Conservation (phyloP, 2,329 filamentous ascomycete genomes). For the Thelonectria discophora region DNA sequence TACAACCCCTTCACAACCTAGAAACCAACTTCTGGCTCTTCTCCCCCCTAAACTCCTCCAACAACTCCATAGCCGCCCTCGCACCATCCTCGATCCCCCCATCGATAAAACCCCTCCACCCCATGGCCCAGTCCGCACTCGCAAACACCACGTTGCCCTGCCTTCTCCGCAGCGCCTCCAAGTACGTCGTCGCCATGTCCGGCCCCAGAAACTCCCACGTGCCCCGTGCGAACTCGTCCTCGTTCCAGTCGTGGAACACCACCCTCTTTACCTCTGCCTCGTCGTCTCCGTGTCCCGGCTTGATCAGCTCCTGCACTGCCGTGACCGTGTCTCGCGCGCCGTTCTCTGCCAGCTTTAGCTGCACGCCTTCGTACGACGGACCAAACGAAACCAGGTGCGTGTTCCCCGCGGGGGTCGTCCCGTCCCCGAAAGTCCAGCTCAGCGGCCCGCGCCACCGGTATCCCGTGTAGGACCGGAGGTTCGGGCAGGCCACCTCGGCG, state of each 20-base stretch:
- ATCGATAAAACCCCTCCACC: conserved; percentile 26
- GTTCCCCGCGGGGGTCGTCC: conserved; percentile 23
- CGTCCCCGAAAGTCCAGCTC: conserved; percentile 26
- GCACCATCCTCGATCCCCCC: conserved; percentile 26
- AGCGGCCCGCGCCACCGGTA: conserved; percentile 16
- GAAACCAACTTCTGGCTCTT: background rate
- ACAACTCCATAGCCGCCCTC: conserved; percentile 23
- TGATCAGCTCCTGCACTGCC: conserved; percentile 12
- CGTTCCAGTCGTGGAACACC: conserved; percentile 28
- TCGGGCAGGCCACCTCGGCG: conserved; percentile 23
- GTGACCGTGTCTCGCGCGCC: background rate
- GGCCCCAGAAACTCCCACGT: conserved; percentile 25
- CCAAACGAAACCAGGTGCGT: conserved; percentile 26
- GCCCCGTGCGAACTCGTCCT: conserved; percentile 27
- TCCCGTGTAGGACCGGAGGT: conserved; percentile 17
- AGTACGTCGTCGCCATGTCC: conserved; percentile 18
- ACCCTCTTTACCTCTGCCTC: conserved; percentile 11
- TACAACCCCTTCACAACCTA: background rate
- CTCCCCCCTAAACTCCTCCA: conserved; percentile 14
- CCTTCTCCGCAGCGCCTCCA: conserved; percentile 21
- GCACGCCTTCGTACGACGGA: conserved; percentile 13
- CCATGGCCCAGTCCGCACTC: conserved; percentile 27
- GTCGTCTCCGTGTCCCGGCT: conserved; percentile 9
- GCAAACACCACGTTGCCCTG: conserved; percentile 25
- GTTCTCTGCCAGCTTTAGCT: conserved; percentile 19